phyloP scores from a whole-genome alignment of 73 alveolate species.

The Paraurostyla sp. region DNA sequence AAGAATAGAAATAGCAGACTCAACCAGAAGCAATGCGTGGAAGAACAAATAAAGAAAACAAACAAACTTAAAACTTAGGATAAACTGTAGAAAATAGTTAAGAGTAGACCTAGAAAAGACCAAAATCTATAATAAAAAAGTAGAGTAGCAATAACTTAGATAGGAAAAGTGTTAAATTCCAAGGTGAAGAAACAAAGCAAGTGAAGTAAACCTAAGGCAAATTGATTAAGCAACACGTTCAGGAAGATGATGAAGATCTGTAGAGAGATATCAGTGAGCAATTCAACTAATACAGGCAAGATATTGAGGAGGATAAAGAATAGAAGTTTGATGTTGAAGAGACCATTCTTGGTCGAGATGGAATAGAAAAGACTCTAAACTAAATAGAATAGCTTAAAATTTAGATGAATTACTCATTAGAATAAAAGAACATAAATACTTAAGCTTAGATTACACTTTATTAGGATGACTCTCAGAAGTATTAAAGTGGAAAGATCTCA shows the following conservation, averaged over 20 bases:
- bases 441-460: conserved; percentile 34
- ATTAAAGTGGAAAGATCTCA: not conserved
- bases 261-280: not conserved
- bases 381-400: conserved; percentile 29
- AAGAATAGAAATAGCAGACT: not conserved
- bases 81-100: too few relatives aligned
- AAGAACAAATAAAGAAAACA: not conserved
- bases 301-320: not conserved
- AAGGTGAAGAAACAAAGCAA: too few relatives aligned
- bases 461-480: not conserved
- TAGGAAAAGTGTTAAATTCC: conserved; percentile 20
- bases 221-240: not conserved
- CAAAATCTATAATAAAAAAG: conserved; percentile 38
- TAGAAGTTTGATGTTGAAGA: not conserved
- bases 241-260: conserved; percentile 1
- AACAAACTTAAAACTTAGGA: too few relatives aligned
- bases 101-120: too few relatives aligned
- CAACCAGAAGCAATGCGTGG: not conserved
- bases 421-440: not conserved
- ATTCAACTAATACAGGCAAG: not conserved
- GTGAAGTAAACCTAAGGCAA: too few relatives aligned
- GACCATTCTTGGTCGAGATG: not conserved
- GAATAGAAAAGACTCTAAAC: conserved; percentile 19
- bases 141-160: not conserved
- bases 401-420: not conserved